Evolutionary conservation across 768 basidiomycete genomes (phyloP), one percentile per base, ranked within the genome.

Genomic region (Neoboletus subvelutipes): DNA sequence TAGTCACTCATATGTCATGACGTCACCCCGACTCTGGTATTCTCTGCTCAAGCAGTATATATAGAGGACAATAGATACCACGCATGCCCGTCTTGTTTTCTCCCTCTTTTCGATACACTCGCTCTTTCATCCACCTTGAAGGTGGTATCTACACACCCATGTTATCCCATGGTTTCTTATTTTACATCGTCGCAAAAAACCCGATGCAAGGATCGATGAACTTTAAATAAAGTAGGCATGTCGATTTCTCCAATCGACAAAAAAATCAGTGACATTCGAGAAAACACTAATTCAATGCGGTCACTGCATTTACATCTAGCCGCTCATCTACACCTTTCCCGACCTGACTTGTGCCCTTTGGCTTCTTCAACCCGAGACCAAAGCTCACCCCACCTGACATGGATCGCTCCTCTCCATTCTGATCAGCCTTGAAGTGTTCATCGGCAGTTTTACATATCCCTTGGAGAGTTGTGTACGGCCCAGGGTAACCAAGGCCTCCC

Each of bases 401-500:
- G 9, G 78, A 75, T 41, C 77, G 72, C 47, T 75, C 73, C 24
- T 76, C 77, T 5, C 71, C 72, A 40, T 67, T 67, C n/a, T 65
- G 63, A 28, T 72, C 77, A 26, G 67, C 72, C 61, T 75, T 73
- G 60, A 67, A 45, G 51, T 82, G 73, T 57, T 83, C 83, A 20
- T 78, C 76, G 17, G 73, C 75, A 1, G 85, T 84, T 64, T 80
- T 82, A 62, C 81, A 77, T n/a, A 86, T 53, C 1, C 80, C 86
- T 61, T 85, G 76, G 13, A 83, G 53, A 11, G 83, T 84, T 4
- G 80, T 85, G 76, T 83, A 87, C 1, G 74, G 70, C 11, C 85
- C 83, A 33, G 69, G 64, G 64, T 86, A 88, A 28, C 85, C 85
- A n/a, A 88, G 73, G 2, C 86, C 86, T 5, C 86, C 86, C 55